Evolutionary conservation across 192 early-diverging fungal species (phyloP).

Genomic region (Haplosporangium gracile): DNA sequence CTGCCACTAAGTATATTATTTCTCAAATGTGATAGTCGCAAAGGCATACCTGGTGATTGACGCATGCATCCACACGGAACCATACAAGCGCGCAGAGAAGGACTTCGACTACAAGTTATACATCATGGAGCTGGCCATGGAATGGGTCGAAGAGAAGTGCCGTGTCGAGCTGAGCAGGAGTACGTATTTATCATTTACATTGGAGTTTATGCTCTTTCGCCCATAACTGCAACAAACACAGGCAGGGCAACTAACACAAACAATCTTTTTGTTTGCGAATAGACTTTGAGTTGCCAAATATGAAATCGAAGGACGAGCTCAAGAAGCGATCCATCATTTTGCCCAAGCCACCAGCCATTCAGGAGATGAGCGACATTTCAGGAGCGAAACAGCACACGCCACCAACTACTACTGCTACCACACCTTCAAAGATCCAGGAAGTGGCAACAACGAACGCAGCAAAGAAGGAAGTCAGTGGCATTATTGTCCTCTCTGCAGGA

Average conservation of each 20-base stretch:
- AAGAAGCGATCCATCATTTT: slow-evolving; percentile 66
- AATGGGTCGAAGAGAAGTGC: slow-evolving; percentile 76
- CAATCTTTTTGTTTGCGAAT: neutral
- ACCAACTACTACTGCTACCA: neutral
- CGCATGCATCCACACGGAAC: slow-evolving; percentile 73
- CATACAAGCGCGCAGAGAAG: slow-evolving; percentile 63
- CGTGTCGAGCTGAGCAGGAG: slow-evolving; percentile 68
- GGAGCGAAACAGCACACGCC: neutral
- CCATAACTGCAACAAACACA: neutral
- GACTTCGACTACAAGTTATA: slow-evolving; percentile 78
- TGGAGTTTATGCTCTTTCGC: neutral
- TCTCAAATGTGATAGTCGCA: slow-evolving; percentile 34
- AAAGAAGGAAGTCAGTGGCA: neutral
- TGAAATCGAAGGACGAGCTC: slow-evolving; percentile 70
- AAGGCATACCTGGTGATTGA: slow-evolving; percentile 72
- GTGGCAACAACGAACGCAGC: neutral
- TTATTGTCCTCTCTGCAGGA: slow-evolving; percentile 24
- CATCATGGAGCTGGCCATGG: slow-evolving; percentile 74
- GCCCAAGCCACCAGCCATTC: slow-evolving; percentile 65
- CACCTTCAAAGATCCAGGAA: neutral
- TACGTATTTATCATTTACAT: slow-evolving; percentile 43
- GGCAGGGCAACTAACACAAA: neutral
- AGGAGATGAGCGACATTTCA: slow-evolving; percentile 17
- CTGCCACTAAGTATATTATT: neutral
- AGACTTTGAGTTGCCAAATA: slow-evolving; percentile 73